Evolutionary conservation across 1,284 basidiomycete species (phyloP), one percentile per base, ranked within the genome.

Genomic region (Spongispora temasekensis): DNA sequence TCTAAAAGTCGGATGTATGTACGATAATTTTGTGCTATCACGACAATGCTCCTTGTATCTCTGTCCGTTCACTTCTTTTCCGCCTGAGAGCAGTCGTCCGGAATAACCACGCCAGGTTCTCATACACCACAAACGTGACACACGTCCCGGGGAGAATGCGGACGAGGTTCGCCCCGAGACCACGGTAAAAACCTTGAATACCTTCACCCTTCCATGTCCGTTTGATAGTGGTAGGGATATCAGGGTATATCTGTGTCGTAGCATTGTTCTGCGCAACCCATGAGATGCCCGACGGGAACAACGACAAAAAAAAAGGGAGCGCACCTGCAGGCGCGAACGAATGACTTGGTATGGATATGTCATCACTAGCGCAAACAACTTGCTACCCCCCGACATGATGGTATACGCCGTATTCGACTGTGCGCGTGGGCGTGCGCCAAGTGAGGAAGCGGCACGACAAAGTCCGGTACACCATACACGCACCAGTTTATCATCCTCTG

Each of bases 291-390:
- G 17, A 30, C 17, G 53, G 17, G 28, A 32, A n/a, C n/a, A n/a
- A n/a, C 50, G 27, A 53, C 44, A 9, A 44, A 31, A 23, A 40
- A 32, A 58, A 35, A 27, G 1, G 78, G 12, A 2, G 78, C 83
- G 28, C 60, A 94, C 94, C 78, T 98, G 97, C 73, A 98, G 88
- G 58, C 97, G 87, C 7, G 96, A 96, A 60, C 97, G 87, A 40
- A 99, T 83, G 53, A 99, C 97, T 79, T 99, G 97, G 75, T 98
- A 98, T 17, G 97, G 97, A 75, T 99, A 99, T 25, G 97, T 99
- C 23, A 89, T 68, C 5, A 87, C 79, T 57, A 98, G 87, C 1
- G 97, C 95, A 25, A 87, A 83, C 5, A 98, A 78, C 75, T 99
- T 99, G 63, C 94, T 94, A 21, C 86, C 83, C 34, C 94, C 97